Percentiles rank a stretch among this genome's conserved stretches.
These are phyloP conservation scores for Elymus sibiricus DNA, from an alignment of 176 grass and related monocot genomes.

Conservation along the genomic window DNA sequence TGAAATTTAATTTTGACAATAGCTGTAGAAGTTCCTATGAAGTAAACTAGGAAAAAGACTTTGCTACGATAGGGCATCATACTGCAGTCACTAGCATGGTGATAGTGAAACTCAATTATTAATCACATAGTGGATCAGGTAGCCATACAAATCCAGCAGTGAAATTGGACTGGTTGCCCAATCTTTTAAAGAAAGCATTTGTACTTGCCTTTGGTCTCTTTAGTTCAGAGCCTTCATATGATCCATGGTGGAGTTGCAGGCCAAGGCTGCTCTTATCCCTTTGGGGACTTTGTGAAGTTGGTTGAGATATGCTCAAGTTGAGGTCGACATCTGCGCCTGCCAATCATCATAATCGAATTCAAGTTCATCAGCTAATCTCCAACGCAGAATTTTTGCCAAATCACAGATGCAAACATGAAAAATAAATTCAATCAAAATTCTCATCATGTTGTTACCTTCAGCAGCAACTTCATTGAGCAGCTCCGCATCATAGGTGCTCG, in stretches of 20 bases:
- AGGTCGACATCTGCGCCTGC: constrained; percentile 68
- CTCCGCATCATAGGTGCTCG: constrained; percentile 73
- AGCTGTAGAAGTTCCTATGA: constrained; percentile 22
- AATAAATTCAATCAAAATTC: neutral
- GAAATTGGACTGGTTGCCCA: constrained; percentile 14
- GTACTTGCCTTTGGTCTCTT: constrained; percentile 47
- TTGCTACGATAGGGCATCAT: constrained; percentile 3
- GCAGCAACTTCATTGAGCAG: constrained; percentile 39
- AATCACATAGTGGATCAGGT: neutral
- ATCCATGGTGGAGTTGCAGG: constrained; percentile 49
- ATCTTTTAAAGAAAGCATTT: neutral
- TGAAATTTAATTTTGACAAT: constrained; percentile 14
- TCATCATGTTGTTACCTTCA: constrained; percentile 48
- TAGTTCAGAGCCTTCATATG: constrained; percentile 42
- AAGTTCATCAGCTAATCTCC: neutral
- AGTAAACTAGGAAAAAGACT: constrained; percentile 32
- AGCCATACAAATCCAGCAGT: neutral
- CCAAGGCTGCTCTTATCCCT: constrained; percentile 53
- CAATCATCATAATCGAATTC: neutral
- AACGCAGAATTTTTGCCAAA: neutral
- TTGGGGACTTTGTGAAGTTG: constrained; percentile 48
- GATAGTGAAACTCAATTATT: constrained; percentile 32
- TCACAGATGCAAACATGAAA: neutral
- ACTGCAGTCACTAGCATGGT: constrained; percentile 33
- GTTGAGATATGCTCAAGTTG: constrained; percentile 97